Conservation (phyloP, 495 filamentous ascomycete genomes). For the Immersiella caudata region DNA sequence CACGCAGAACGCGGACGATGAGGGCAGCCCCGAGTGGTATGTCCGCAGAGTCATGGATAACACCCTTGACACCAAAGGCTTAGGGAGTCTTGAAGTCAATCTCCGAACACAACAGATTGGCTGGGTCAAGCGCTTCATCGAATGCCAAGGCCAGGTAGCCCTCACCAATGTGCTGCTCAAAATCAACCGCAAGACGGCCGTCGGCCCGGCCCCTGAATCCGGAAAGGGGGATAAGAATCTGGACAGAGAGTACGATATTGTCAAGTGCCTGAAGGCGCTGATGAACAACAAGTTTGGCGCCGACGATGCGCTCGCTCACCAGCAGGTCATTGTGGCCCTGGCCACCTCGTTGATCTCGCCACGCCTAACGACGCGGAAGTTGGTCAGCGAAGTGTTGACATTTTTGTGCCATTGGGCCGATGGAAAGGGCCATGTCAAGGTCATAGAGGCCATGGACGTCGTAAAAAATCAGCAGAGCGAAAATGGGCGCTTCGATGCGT, state of each 20-base stretch:
- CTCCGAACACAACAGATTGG: conserved; percentile 93
- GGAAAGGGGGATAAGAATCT: conserved; percentile 80
- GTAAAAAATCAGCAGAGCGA: conserved; percentile 88
- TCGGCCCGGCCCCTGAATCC: conserved; percentile 70
- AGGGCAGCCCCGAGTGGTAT: conserved; percentile 97
- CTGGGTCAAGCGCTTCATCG: conserved; percentile 96
- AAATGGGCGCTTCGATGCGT: conserved; percentile 95
- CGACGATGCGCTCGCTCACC: conserved; percentile 91
- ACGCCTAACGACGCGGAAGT: conserved; percentile 86
- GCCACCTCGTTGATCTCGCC: conserved; percentile 86
- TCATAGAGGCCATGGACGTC: conserved; percentile 89
- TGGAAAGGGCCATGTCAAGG: conserved; percentile 91
- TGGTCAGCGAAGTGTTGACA: conserved; percentile 94
- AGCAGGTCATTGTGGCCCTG: conserved; percentile 85
- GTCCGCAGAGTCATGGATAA: conserved; percentile 97
- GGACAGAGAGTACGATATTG: conserved; percentile 95
- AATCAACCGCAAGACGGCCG: conserved; percentile 82
- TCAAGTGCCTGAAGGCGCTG: conserved; percentile 93
- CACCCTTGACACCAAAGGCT: conserved; percentile 84
- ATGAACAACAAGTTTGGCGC: conserved; percentile 99
- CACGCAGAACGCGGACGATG: conserved; percentile 79
- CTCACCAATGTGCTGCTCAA: conserved; percentile 91
- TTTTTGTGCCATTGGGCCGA: conserved; percentile 95
- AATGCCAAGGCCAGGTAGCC: conserved; percentile 95
- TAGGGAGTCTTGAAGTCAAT: conserved; percentile 90